Percentiles rank a stretch among this genome's conserved stretches.
These are phyloP conservation scores for Chamaecyparis obtusa DNA, from an alignment of 75 land plant genomes.

Conservation along the genomic window DNA sequence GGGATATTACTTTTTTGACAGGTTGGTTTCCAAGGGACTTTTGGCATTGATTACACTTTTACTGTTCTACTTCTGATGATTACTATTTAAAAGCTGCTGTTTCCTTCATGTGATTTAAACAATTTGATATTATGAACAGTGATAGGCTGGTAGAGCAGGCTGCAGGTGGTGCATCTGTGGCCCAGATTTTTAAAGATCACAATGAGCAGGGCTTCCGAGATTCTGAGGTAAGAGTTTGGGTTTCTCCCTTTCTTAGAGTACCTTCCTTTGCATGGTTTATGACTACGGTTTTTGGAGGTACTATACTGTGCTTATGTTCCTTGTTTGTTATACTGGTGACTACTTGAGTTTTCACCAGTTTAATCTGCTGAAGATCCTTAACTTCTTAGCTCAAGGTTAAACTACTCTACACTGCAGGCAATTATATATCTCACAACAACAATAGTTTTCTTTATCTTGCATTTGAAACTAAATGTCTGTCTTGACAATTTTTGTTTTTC, in stretches of 20 bases:
- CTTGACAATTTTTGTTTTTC: background rate
- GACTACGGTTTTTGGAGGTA: background rate
- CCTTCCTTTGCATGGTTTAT: background rate
- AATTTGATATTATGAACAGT: constrained; percentile 35
- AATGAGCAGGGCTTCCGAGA: constrained; percentile 64
- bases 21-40: constrained; percentile 34
- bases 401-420: background rate
- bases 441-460: background rate
- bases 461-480: background rate
- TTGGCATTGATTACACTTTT: background rate
- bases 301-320: background rate
- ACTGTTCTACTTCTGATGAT: background rate
- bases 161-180: constrained; percentile 58
- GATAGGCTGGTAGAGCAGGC: constrained; percentile 64
- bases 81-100: background rate
- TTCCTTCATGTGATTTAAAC: background rate
- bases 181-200: constrained; percentile 53
- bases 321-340: background rate
- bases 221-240: constrained; percentile 44
- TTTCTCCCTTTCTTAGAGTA: background rate
- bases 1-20: constrained; percentile 79
- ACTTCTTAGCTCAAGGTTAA: background rate
- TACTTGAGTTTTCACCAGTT: too few species aligned
- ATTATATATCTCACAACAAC: background rate
- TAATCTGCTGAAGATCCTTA: background rate